Evolutionary conservation across 345 rosid species (phyloP).

Genomic region (Aethionema arabicum): DNA sequence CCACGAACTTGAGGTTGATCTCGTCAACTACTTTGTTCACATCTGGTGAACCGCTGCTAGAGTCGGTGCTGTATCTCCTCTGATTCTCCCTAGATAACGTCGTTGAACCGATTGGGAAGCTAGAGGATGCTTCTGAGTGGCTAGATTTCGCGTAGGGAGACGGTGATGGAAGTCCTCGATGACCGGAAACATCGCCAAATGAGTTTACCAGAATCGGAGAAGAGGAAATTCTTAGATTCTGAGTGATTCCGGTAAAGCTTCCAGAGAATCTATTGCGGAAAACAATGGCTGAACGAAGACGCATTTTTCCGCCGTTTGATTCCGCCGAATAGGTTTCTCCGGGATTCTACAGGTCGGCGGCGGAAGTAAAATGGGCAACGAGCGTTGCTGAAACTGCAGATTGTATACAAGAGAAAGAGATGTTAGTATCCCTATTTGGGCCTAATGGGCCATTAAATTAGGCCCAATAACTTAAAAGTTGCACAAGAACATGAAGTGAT

Average conservation of each 20-base stretch:
- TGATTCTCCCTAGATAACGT: constrained; percentile 5
- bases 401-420: neutral
- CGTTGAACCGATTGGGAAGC: constrained; percentile 8
- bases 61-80: constrained; percentile 43
- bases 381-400: neutral
- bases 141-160: constrained; percentile 8
- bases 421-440: neutral
- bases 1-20: constrained; percentile 90
- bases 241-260: constrained; percentile 30
- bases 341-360: constrained; percentile 26
- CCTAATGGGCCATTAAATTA: constrained; percentile 3
- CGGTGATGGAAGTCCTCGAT: constrained; percentile 21
- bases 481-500: too few relatives aligned
- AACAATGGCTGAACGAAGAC: constrained; percentile 38
- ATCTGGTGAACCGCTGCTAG: constrained; percentile 39
- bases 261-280: constrained; percentile 40
- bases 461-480: neutral
- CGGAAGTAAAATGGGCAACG: constrained; percentile 3
- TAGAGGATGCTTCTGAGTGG: constrained; percentile 22
- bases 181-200: constrained; percentile 17
- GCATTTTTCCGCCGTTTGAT: constrained; percentile 33
- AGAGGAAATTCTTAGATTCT: constrained; percentile 23
- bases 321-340: constrained; percentile 24
- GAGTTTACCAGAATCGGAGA: constrained; percentile 22
- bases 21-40: constrained; percentile 69